Evolutionary conservation across 176 grass and related monocot genomes (phyloP).

Genomic region (Juncus effusus): DNA sequence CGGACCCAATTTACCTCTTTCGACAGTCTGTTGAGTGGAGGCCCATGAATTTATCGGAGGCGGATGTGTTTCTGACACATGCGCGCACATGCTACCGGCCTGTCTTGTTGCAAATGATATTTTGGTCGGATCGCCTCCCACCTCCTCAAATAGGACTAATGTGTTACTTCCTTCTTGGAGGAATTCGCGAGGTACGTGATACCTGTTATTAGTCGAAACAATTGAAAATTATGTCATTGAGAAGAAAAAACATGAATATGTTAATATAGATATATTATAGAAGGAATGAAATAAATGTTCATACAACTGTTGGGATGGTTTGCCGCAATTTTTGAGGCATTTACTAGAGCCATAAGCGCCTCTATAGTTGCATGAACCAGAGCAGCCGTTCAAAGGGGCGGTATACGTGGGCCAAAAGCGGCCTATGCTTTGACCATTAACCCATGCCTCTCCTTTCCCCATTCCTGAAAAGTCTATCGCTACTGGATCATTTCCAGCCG

Average conservation of each 20-base stretch:
- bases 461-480: slow-evolving; percentile 90
- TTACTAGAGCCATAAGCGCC: slow-evolving; percentile 56
- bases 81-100: slow-evolving; percentile 52
- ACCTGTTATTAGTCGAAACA: slow-evolving; percentile 53
- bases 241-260: not conserved
- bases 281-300: slow-evolving; percentile 20
- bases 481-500: slow-evolving; percentile 70
- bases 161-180: slow-evolving; percentile 74
- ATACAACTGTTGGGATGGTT: slow-evolving; percentile 85
- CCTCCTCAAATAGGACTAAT: slow-evolving; percentile 85
- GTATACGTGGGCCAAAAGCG: slow-evolving; percentile 88
- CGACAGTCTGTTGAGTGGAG: slow-evolving; percentile 34
- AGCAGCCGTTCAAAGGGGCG: slow-evolving; percentile 58
- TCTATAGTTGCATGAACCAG: slow-evolving; percentile 66
- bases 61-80: slow-evolving; percentile 77
- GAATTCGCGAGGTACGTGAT: slow-evolving; percentile 73
- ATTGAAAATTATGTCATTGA: not conserved
- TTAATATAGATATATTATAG: not conserved
- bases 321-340: slow-evolving; percentile 90
- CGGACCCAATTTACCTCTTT: slow-evolving; percentile 37
- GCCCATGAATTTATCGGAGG: slow-evolving; percentile 54
- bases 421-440: slow-evolving; percentile 92
- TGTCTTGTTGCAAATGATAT: slow-evolving; percentile 71
- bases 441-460: slow-evolving; percentile 95
- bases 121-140: slow-evolving; percentile 71